These are phyloP conservation scores for Daldinia grandis DNA, from an alignment of 495 filamentous ascomycete species.

Conservation along the genomic window DNA sequence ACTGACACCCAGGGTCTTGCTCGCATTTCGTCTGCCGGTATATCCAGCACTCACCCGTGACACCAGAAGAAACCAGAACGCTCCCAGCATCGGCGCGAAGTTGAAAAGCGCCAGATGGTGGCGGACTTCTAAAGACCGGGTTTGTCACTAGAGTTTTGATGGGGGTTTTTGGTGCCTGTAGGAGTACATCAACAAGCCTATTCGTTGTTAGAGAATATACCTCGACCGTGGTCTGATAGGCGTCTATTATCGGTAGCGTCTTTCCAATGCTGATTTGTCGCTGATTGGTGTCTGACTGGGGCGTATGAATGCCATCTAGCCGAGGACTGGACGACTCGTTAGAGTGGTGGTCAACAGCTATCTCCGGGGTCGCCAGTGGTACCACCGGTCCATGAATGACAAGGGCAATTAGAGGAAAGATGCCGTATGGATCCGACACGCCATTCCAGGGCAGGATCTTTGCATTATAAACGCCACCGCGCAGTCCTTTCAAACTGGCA, in stretches of 20 bases:
- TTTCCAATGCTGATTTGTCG: slow-evolving; percentile 34
- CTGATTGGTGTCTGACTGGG: slow-evolving; percentile 42
- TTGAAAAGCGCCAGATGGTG: slow-evolving; percentile 73
- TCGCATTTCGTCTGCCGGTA: slow-evolving; percentile 58
- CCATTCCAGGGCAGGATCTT: slow-evolving; percentile 74
- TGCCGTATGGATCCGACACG: slow-evolving; percentile 37
- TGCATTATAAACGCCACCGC: slow-evolving; percentile 81
- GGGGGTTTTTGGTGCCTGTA: slow-evolving; percentile 61
- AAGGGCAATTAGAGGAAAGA: slow-evolving; percentile 73
- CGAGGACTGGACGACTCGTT: slow-evolving; percentile 52
- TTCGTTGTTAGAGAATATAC: slow-evolving; percentile 80
- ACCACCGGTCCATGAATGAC: slow-evolving; percentile 76
- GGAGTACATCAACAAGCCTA: slow-evolving; percentile 71
- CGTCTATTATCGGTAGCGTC: slow-evolving; percentile 52
- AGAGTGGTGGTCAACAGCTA: slow-evolving; percentile 48
- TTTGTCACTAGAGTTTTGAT: slow-evolving; percentile 61
- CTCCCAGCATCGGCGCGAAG: slow-evolving; percentile 72
- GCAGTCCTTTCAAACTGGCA: slow-evolving; percentile 74
- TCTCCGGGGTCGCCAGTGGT: slow-evolving; percentile 45
- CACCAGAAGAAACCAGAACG: slow-evolving; percentile 77
- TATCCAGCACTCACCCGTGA: slow-evolving; percentile 85
- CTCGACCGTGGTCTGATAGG: slow-evolving; percentile 86
- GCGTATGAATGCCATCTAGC: slow-evolving; percentile 47
- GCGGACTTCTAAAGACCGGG: slow-evolving; percentile 64
- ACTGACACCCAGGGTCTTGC: slow-evolving; percentile 53